phyloP scores from a whole-genome alignment of 148 eudicot genomes.

The Spergularia bocconei region DNA sequence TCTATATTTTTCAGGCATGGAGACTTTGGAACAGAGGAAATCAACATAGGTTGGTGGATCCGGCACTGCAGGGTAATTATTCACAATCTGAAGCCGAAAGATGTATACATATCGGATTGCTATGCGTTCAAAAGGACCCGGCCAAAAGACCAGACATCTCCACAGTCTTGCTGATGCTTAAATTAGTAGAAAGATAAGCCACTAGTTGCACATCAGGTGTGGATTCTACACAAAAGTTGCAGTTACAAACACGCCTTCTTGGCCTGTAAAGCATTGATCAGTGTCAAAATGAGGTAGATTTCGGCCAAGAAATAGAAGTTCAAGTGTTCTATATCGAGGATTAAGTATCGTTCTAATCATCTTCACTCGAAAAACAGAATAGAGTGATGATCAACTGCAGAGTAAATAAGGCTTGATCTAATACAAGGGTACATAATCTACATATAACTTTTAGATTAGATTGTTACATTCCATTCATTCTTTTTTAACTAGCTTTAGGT shows the following conservation, averaged over 20 bases:
- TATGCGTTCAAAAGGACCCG: slow-evolving; percentile 25
- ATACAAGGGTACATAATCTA: no score
- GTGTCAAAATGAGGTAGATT: no score
- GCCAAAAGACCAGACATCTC: slow-evolving; percentile 18
- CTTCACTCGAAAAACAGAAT: no score
- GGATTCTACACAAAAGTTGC: neutral
- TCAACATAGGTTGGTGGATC: slow-evolving; percentile 5
- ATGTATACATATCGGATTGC: slow-evolving; percentile 23
- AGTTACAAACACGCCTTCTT: neutral
- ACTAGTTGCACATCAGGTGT: neutral
- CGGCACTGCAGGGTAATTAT: neutral
- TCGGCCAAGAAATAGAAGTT: no score
- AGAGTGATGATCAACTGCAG: no score
- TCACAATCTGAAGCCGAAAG: neutral
- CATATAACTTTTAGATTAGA: no score
- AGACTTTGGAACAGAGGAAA: slow-evolving; percentile 11
- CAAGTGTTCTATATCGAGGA: no score
- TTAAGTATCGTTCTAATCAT: no score
- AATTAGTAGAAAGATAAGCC: neutral
- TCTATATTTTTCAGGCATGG: slow-evolving; percentile 17
- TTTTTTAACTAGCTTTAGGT: no score
- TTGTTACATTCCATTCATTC: no score
- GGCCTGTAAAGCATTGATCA: no score
- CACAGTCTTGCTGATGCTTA: slow-evolving; percentile 1
- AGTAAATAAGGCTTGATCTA: no score